Evolutionary conservation across 1,139 yeast genomes (phyloP), one percentile per base, ranked within the genome.

Genomic region (Debaryomyces udenii): DNA sequence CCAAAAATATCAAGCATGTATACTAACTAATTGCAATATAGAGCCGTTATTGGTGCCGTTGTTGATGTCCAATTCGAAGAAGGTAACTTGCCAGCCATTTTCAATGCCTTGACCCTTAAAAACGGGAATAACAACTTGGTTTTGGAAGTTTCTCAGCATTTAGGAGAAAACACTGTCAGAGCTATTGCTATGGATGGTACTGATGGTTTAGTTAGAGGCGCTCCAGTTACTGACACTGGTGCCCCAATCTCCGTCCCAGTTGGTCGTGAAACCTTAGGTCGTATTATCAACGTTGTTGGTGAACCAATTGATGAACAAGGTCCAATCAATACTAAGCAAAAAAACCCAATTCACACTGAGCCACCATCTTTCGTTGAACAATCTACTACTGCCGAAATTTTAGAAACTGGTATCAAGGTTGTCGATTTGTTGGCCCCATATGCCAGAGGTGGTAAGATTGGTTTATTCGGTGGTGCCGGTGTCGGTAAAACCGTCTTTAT

Each of bases 381-480:
- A 80, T 89, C 98, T 55, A 93, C 99, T 61, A 77, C 84, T 57
- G 98, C 99, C 56, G 98, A 93, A 81, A 91, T 93, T 65, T 84
- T 93, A 70, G 99, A 91, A 80, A 93, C 99, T 55, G 99, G 99
- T 88, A 93, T 93, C 72, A 93, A 93, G 85, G 99, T 93, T 74
- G 99, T 93, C 78, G 99, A 93, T 73, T 83, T 93, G 70, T 85
- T 93, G 62, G 99, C 99, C 59, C 99, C 99, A 61, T 93, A 93
- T 81, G 99, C 99, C 70, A 91, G 97, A 87, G 99, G 99, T 87
- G 99, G 99, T 88, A 93, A 93, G 86, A 93, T 93, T 88, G 99
- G 99, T 84, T 85, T 93, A 70, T 93, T 93, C 87, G 99, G 99
- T 82, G 99, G 99, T 91, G 99, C 99, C 76, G 99, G 99, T 91